Base-by-base conservation (phyloP, 768 basidiomycete genomes). In the Auriscalpium vulgare region DNA sequence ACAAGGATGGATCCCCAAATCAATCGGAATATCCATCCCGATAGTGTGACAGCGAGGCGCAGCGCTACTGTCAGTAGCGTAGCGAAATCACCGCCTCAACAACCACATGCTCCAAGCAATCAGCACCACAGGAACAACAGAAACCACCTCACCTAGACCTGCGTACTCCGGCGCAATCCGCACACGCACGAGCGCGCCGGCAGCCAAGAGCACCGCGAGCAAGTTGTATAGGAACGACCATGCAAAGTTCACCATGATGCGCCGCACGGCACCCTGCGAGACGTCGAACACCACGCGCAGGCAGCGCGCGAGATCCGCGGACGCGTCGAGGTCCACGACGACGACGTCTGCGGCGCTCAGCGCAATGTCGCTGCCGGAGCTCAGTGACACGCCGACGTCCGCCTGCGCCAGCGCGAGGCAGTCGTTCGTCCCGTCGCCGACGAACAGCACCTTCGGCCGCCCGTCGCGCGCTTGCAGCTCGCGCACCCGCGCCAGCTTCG, bases 401-500 rank as follows among this genome's bases (percentile, higher is more conserved):
- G 81, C 80, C 23, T 74, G 76, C 0, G 78, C 74, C 21, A 83
- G 73, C 8, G 80, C 75, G 11, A 71, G 70, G 6, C 76, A 67
- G 63, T 82, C 80, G 65, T 82, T 81, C 23, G 78, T 72, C 16
- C 82, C 81, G 63, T 83, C 81, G 38, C 76, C 75, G 34, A 75
- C 67, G 67, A 78, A 79, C 44, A 72, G 62, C 3, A 78, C 77
- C 9, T 65, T 63, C 16, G 54, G 49, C 50, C 65, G 55, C 49
- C 58, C 36, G n/a, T 59, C 56, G 10, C 36, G 10, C 4, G 56
- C 62, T 46, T 68, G 63, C 37, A 73, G 64, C 47, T 52, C 55
- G 23, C 59, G 64, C 53, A 75, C 63, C 51, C 66, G 67, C 16
- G 58, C 63, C 9, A 69, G 69, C 65, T 84, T 82, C 46, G 73